Evolutionary conservation across 2,329 filamentous ascomycete species (phyloP), one percentile per base, ranked within the genome.

Genomic region (Teratosphaeria gauchensis): DNA sequence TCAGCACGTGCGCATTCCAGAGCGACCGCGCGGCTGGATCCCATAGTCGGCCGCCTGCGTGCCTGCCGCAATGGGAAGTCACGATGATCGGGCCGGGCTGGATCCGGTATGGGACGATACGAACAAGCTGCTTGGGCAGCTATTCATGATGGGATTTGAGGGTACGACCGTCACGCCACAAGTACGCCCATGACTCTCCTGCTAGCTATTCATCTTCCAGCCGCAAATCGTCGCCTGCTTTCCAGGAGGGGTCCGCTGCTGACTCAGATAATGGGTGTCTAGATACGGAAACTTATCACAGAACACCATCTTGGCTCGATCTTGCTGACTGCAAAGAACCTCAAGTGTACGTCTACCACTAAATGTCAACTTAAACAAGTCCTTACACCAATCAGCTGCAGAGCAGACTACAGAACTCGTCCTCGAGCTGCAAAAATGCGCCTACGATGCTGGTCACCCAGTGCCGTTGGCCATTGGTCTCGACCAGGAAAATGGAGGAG

Each of bases 401-500:
- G 86, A 95, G 72, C 89, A 96, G 70, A 92, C 92, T 33, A 92
- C 92, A 51, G 84, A 82, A 69, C 81, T 97, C 51, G 90, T 96
- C 32, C 88, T 94, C 69, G 91, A 97, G 69, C 80, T 99, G 52
- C 94, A 99, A 74, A 91, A 86, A 55, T 92, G 95, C 70, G 94
- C 94, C 42, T 89, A 90, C 70, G 83, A 95, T 74, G 88, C 92
- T 60, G 92, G 92, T 21, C 92, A 97, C 73, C 87, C 89, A 2
- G 87, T 92, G 2, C 94, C 94, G 1, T 77, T 99, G 19, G 80
- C 95, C 57, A 96, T 99, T 66, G 92, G 89, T 46, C 78, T 97
- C 42, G 94, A 97, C 71, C 94, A 99, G 72, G 94, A 99, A 73
- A 97, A 99, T 84, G 94, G 94, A 63, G 92, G 92, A 2, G 92